Conservation (phyloP, 1,139 yeast genomes). For the Yamadazyma sp. region DNA sequence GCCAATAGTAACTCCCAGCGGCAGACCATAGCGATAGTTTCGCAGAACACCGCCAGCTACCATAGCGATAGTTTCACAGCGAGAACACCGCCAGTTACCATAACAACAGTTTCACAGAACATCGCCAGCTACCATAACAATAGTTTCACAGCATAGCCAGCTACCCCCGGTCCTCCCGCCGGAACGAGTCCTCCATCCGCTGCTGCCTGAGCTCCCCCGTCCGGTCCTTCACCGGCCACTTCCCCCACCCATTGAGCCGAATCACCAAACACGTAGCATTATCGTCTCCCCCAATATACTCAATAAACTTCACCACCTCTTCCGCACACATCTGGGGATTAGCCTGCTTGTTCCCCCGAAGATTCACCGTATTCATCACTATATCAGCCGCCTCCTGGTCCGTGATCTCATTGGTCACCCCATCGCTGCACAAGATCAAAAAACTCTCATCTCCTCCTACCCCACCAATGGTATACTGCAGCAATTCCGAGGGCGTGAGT, state of each 20-base stretch:
- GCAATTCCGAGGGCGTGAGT: constrained; percentile 40
- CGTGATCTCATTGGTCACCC: constrained; percentile 73
- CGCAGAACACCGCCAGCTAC: too few species aligned
- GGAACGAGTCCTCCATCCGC: constrained; percentile 51
- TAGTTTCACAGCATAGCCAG: too few species aligned
- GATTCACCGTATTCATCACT: constrained; percentile 67
- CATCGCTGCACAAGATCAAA: constrained; percentile 77
- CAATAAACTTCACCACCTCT: constrained; percentile 81
- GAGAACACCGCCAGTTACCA: too few species aligned
- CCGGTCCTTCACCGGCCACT: constrained; percentile 81
- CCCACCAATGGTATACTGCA: constrained; percentile 46
- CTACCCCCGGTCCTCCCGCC: constrained; percentile 23
- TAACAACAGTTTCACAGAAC: too few species aligned
- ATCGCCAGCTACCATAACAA: too few species aligned
- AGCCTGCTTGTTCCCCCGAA: constrained; percentile 67
- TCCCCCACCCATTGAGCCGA: constrained; percentile 87
- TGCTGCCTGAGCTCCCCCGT: constrained; percentile 82
- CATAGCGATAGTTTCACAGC: too few species aligned
- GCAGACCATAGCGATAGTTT: too few species aligned
- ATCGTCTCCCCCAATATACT: constrained; percentile 89
- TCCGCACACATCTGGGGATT: constrained; percentile 85
- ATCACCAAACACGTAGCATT: constrained; percentile 88
- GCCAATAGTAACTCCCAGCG: too few species aligned
- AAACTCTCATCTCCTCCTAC: constrained; percentile 82
- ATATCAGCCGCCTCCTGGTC: constrained; percentile 94